These are phyloP conservation scores for Clavispora asparagi DNA, from an alignment of 805 yeast genomes.

Conservation along the genomic window DNA sequence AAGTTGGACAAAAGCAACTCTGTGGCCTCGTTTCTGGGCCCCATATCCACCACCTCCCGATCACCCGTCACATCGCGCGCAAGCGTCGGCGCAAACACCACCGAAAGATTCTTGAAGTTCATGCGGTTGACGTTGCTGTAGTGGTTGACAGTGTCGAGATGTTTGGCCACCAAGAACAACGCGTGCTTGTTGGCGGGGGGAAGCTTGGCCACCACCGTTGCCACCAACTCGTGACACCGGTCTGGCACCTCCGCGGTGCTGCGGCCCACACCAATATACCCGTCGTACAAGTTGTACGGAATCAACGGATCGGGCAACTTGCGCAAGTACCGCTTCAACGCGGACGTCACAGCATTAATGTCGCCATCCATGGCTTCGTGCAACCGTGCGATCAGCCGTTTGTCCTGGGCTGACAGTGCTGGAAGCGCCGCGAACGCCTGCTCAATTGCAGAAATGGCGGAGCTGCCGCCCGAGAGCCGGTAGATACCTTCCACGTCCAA, in stretches of 20 bases:
- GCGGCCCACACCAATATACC: constrained; percentile 47
- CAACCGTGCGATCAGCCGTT: constrained; percentile 25
- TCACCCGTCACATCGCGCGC: constrained; percentile 76
- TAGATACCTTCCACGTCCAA: constrained; percentile 81
- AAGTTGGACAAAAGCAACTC: constrained; percentile 61
- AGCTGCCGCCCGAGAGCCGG: constrained; percentile 79
- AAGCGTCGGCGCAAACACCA: constrained; percentile 92
- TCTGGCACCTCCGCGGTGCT: constrained; percentile 10
- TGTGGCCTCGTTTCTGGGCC: constrained; percentile 68
- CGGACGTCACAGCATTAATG: constrained; percentile 80
- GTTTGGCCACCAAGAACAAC: constrained; percentile 53
- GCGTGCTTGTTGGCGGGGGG: constrained; percentile 67
- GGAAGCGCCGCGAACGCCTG: constrained; percentile 32
- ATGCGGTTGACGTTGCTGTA: constrained; percentile 62
- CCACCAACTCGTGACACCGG: constrained; percentile 38
- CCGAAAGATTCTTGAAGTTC: constrained; percentile 77
- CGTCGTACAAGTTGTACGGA: constrained; percentile 62
- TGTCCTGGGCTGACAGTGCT: constrained; percentile 25
- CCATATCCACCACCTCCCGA: constrained; percentile 81
- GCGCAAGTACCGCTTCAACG: constrained; percentile 81
- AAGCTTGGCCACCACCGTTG: constrained; percentile 41
- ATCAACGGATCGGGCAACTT: constrained; percentile 82
- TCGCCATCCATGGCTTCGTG: constrained; percentile 52
- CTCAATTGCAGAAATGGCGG: constrained; percentile 53
- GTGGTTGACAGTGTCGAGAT: constrained; percentile 56